phyloP scores from a whole-genome alignment of 73 alveolate species.

The Paraurostyla sp. region DNA sequence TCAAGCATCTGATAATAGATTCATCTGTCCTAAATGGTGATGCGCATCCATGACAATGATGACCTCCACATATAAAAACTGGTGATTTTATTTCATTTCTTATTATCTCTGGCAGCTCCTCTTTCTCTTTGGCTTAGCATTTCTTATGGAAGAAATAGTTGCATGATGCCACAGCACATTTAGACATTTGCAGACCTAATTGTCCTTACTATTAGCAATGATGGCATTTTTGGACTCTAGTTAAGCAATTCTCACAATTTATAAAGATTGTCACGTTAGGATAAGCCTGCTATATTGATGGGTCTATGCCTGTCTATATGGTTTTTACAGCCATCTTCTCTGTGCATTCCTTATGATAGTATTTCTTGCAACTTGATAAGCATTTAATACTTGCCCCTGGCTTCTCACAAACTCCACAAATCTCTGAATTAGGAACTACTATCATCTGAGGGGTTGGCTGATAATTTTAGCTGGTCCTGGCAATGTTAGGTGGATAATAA shows the following conservation, averaged over 20 bases:
- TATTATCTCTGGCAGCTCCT: not conserved
- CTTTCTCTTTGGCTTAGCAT: not conserved
- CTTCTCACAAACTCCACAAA: slow-evolving; percentile 48
- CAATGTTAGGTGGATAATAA: not conserved
- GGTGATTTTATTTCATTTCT: slow-evolving; percentile 15
- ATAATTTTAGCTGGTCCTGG: not conserved
- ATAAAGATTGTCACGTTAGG: too few species aligned
- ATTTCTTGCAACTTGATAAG: slow-evolving; percentile 9
- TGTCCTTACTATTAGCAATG: slow-evolving; percentile 22
- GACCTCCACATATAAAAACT: slow-evolving; percentile 43
- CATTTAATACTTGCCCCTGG: slow-evolving; percentile 47
- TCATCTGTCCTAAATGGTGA: slow-evolving; percentile 49
- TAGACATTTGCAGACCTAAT: slow-evolving; percentile 5
- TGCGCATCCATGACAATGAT: slow-evolving; percentile 43
- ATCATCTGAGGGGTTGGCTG: not conserved
- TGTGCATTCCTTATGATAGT: slow-evolving; percentile 43
- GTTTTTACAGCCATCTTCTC: slow-evolving; percentile 51
- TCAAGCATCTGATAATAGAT: slow-evolving; percentile 15
- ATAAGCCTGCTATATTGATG: too few species aligned
- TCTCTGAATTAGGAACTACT: slow-evolving; percentile 34
- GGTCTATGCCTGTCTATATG: too few species aligned
- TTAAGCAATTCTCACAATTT: slow-evolving; percentile 35
- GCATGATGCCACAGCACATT: slow-evolving; percentile 33
- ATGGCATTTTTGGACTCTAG: slow-evolving; percentile 25
- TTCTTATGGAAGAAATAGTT: slow-evolving; percentile 13